Evolutionary conservation across 164 flowering plant genomes (phyloP).

Genomic region (Dillenia turbinata): DNA sequence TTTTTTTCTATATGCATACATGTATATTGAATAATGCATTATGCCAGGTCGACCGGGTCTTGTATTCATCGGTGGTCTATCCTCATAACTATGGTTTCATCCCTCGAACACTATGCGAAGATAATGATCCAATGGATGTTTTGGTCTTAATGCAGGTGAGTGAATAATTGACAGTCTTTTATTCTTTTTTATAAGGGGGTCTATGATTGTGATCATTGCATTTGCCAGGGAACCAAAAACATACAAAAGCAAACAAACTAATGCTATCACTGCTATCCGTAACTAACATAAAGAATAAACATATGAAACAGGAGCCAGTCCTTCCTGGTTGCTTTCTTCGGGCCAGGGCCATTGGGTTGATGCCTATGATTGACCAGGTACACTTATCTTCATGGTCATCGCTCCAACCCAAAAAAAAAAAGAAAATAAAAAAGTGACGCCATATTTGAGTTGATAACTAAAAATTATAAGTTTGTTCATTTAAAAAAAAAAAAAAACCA

Average conservation of each 20-base stretch:
- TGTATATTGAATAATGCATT: too few relatives aligned
- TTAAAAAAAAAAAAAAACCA: too few relatives aligned
- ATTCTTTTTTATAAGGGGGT: neutral
- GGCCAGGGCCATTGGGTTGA: conserved; percentile 61
- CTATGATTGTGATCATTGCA: too few relatives aligned
- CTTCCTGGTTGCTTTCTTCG: conserved; percentile 69
- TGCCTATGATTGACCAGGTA: conserved; percentile 65
- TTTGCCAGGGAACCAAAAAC: too few relatives aligned
- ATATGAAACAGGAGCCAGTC: conserved; percentile 52
- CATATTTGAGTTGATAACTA: too few relatives aligned
- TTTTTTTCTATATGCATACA: too few relatives aligned
- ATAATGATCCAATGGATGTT: conserved; percentile 75
- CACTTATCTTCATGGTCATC: neutral
- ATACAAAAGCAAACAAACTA: too few relatives aligned
- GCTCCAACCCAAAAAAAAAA: too few relatives aligned
- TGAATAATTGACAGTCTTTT: neutral
- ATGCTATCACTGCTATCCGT: too few relatives aligned
- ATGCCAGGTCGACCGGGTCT: conserved; percentile 58
- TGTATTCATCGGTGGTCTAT: conserved; percentile 72
- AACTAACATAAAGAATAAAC: neutral
- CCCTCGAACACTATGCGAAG: conserved; percentile 73
- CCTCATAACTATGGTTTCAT: conserved; percentile 80
- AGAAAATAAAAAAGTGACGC: too few relatives aligned
- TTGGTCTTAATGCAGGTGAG: conserved; percentile 71
- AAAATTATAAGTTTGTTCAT: too few relatives aligned